Evolutionary conservation across 2,329 filamentous ascomycete genomes (phyloP).

Genomic region (Aspergillus jensenii): DNA sequence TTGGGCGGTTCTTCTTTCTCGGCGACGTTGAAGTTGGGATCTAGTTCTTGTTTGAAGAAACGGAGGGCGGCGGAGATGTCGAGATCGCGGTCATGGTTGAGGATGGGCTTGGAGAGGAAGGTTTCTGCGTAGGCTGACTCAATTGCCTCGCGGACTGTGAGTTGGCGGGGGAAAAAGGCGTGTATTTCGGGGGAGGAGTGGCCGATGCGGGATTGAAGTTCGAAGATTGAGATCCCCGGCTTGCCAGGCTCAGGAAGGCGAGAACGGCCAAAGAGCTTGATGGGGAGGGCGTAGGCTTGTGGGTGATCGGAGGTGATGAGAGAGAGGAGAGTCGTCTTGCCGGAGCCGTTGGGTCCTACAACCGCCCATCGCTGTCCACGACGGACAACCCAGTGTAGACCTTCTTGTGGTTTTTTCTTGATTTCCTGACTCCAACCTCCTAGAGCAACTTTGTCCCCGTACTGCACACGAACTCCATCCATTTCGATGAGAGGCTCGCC

Average conservation of each 20-base stretch:
- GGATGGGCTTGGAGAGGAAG: constrained; percentile 67
- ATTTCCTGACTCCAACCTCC: constrained; percentile 73
- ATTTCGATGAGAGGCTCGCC: constrained; percentile 82
- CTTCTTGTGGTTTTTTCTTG: constrained; percentile 53
- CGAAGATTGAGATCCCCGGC: constrained; percentile 83
- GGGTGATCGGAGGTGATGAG: constrained; percentile 95
- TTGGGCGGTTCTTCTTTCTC: constrained; percentile 17
- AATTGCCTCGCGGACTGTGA: constrained; percentile 71
- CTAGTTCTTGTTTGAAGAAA: constrained; percentile 80
- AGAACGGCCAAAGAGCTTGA: constrained; percentile 79
- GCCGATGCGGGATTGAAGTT: constrained; percentile 84
- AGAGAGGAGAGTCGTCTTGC: constrained; percentile 92
- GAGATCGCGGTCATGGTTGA: constrained; percentile 57
- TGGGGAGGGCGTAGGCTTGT: constrained; percentile 84
- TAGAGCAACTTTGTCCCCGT: constrained; percentile 73
- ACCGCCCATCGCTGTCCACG: constrained; percentile 87
- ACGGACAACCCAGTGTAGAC: constrained; percentile 79
- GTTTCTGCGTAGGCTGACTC: constrained; percentile 91
- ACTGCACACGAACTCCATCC: constrained; percentile 77
- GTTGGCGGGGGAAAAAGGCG: constrained; percentile 78
- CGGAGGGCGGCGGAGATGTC: constrained; percentile 68
- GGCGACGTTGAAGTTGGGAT: constrained; percentile 47
- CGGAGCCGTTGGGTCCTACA: constrained; percentile 89
- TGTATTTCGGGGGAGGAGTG: constrained; percentile 95
- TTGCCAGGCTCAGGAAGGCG: constrained; percentile 72